These are phyloP conservation scores for Fusarium sp. DNA, from an alignment of 2,329 filamentous ascomycete species.

Conservation along the genomic window DNA sequence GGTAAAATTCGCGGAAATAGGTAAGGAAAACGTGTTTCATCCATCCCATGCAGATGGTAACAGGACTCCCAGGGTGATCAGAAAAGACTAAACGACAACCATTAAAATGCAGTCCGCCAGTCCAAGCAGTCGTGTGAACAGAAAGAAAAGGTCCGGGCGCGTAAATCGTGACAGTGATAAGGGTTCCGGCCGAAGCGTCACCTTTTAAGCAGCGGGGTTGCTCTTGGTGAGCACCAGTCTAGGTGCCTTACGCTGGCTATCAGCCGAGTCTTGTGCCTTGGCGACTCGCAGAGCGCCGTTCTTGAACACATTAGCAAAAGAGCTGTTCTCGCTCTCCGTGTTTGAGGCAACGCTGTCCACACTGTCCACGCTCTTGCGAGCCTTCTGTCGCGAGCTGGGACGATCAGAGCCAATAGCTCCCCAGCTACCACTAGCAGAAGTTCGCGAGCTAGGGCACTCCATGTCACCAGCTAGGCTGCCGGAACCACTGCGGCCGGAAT, in stretches of 20 bases:
- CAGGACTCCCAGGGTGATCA: slow-evolving; percentile 38
- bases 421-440: slow-evolving; percentile 75
- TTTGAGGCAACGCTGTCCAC: slow-evolving; percentile 64
- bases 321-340: slow-evolving; percentile 61
- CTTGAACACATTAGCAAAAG: slow-evolving; percentile 73
- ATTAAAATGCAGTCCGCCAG: slow-evolving; percentile 45
- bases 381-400: slow-evolving; percentile 74
- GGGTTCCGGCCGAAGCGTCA: slow-evolving; percentile 33
- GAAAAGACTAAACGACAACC: slow-evolving; percentile 41
- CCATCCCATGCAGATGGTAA: slow-evolving; percentile 36
- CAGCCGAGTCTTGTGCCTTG: slow-evolving; percentile 62
- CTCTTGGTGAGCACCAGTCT: slow-evolving; percentile 83
- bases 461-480: slow-evolving; percentile 81
- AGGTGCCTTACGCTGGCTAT: slow-evolving; percentile 79
- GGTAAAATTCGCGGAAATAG: slow-evolving; percentile 32
- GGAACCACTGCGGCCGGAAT: slow-evolving; percentile 75
- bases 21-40: slow-evolving; percentile 35
- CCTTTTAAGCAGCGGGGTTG: slow-evolving; percentile 35
- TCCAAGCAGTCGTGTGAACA: slow-evolving; percentile 50
- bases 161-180: slow-evolving; percentile 48
- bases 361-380: slow-evolving; percentile 69
- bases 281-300: slow-evolving; percentile 60
- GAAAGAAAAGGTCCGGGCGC: slow-evolving; percentile 47
- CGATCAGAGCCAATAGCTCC: slow-evolving; percentile 88
- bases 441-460: slow-evolving; percentile 76